Evolutionary conservation across 202 grass and related monocot genomes (phyloP).

Genomic region (Dendrocalamus latiflorus): DNA sequence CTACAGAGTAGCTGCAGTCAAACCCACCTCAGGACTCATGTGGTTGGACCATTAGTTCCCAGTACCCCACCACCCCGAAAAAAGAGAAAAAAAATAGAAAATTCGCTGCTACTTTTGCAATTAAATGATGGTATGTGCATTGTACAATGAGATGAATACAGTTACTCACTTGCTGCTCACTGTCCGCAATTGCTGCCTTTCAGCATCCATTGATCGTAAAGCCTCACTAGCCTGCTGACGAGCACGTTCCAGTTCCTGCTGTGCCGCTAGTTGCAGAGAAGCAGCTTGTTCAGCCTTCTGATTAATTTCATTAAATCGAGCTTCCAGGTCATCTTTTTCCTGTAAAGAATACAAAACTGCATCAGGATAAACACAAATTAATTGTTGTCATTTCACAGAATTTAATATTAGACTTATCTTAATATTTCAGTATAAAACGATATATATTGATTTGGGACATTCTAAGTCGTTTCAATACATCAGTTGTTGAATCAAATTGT

Average conservation of each 20-base stretch:
- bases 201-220: conserved; percentile 82
- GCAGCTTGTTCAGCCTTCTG: conserved; percentile 66
- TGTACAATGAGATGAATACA: background rate
- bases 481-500: background rate
- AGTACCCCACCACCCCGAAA: background rate
- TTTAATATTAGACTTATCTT: conserved; percentile 3
- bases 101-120: background rate
- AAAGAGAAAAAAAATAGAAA: background rate
- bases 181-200: conserved; percentile 85
- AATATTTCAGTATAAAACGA: background rate
- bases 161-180: conserved; percentile 77
- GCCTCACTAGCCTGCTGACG: conserved; percentile 88
- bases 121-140: conserved; percentile 5
- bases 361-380: background rate
- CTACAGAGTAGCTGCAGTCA: background rate
- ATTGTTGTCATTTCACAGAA: background rate
- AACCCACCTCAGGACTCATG: background rate
- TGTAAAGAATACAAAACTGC: conserved; percentile 36
- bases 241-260: conserved; percentile 85
- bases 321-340: conserved; percentile 98
- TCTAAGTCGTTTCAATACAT: background rate
- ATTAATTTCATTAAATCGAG: conserved; percentile 63
- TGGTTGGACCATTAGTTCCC: background rate
- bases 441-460: background rate
- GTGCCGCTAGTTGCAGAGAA: conserved; percentile 58